A percentile compares a stretch with the other conserved stretches of the same genome.
phyloP scores from a whole-genome alignment of 495 filamentous ascomycete genomes.

The Opeltia flavorubescens region DNA sequence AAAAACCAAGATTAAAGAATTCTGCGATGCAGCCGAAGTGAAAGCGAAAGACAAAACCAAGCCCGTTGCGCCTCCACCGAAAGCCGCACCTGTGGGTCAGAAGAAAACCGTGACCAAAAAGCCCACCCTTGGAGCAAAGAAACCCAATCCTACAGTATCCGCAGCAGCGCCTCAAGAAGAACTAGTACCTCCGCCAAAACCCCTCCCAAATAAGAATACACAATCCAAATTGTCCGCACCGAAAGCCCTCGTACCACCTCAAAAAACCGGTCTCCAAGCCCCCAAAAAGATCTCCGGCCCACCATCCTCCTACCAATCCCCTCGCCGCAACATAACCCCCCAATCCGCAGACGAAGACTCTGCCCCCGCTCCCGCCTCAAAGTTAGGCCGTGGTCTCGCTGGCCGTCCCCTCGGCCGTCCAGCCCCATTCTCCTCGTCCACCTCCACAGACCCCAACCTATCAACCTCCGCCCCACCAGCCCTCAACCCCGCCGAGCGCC shows the following conservation, averaged over 20 bases:
- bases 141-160: slow-evolving; percentile 34
- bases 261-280: slow-evolving; percentile 51
- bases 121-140: slow-evolving; percentile 34
- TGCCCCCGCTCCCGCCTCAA: slow-evolving; percentile 43
- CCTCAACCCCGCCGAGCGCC: slow-evolving; percentile 59
- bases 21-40: slow-evolving; percentile 79
- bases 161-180: slow-evolving; percentile 43
- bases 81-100: slow-evolving; percentile 30
- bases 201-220: slow-evolving; percentile 39
- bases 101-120: slow-evolving; percentile 36
- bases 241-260: slow-evolving; percentile 49
- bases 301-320: slow-evolving; percentile 40
- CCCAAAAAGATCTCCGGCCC: slow-evolving; percentile 50
- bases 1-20: slow-evolving; percentile 94
- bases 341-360: slow-evolving; percentile 42
- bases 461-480: slow-evolving; percentile 13
- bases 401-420: slow-evolving; percentile 80
- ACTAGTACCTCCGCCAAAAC: slow-evolving; percentile 37
- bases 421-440: slow-evolving; percentile 16
- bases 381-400: slow-evolving; percentile 67
- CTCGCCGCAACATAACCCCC: slow-evolving; percentile 43
- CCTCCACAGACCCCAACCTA: slow-evolving; percentile 23
- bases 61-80: slow-evolving; percentile 53
- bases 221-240: slow-evolving; percentile 50
- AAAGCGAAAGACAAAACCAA: slow-evolving; percentile 97